phyloP scores from a whole-genome alignment of 2,329 filamentous ascomycete genomes.

The Trichophyton rubrum region DNA sequence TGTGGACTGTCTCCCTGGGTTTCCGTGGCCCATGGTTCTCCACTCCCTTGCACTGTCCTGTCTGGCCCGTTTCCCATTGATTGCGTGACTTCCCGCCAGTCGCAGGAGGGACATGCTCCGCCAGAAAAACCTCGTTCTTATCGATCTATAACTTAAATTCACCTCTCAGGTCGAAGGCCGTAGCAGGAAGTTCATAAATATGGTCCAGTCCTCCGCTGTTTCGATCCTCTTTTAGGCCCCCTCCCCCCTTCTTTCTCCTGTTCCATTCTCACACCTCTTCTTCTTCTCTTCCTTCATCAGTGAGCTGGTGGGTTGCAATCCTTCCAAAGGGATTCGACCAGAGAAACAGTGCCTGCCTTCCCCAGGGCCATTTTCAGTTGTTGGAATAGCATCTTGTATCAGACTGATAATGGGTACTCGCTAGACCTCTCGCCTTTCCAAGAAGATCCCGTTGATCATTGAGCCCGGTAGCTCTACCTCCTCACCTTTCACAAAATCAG shows the following conservation, averaged over 20 bases:
- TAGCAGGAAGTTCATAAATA: conserved; percentile 1
- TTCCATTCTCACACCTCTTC: background rate
- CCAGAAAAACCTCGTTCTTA: background rate
- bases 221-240: background rate
- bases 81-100: conserved; percentile 3
- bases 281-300: background rate
- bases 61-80: conserved; percentile 4
- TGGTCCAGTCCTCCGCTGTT: background rate
- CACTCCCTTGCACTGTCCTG: conserved; percentile 3
- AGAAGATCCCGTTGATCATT: background rate
- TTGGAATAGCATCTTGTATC: background rate
- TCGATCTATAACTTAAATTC: conserved; percentile 4
- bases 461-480: conserved; percentile 4
- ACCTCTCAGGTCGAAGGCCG: background rate
- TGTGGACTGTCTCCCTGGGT: conserved; percentile 1
- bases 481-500: background rate
- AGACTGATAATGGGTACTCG: conserved; percentile 1
- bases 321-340: background rate
- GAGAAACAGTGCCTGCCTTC: background rate
- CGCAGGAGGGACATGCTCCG: conserved; percentile 1
- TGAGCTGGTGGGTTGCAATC: background rate
- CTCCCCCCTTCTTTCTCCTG: background rate
- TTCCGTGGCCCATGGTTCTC: conserved; percentile 5
- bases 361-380: conserved; percentile 9
- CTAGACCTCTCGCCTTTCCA: background rate